Evolutionary conservation across 768 basidiomycete species (phyloP).

Genomic region (Russula ochroleuca): DNA sequence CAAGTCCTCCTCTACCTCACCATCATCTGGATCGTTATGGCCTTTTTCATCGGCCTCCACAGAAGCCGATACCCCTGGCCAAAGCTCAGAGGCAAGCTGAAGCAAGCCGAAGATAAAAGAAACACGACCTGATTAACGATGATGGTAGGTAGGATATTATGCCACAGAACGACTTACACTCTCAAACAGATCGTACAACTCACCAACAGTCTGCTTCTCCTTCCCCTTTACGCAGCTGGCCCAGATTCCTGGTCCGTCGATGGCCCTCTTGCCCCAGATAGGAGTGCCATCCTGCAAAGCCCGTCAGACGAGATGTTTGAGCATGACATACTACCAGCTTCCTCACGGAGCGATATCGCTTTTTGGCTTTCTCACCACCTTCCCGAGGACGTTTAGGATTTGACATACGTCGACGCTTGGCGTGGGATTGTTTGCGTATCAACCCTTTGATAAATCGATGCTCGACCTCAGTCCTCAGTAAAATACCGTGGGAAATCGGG

Average conservation of each 20-base stretch:
- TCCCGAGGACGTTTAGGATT: constrained; percentile 7
- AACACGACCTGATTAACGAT: background rate
- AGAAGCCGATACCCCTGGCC: constrained; percentile 44
- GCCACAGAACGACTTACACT: constrained; percentile 44
- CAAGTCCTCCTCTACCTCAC: constrained; percentile 44
- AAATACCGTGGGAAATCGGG: too few relatives aligned
- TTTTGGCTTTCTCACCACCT: constrained; percentile 13
- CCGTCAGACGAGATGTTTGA: background rate
- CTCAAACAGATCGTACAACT: constrained; percentile 76
- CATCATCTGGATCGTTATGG: constrained; percentile 33
- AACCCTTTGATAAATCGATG: too few relatives aligned
- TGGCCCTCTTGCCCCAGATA: constrained; percentile 56
- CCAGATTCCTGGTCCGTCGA: constrained; percentile 85
- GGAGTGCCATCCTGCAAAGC: constrained; percentile 56
- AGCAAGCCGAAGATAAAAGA: background rate
- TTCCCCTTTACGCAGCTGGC: constrained; percentile 81
- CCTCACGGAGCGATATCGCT: constrained; percentile 15
- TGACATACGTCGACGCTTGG: background rate
- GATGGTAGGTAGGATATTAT: background rate
- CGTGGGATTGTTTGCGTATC: too few relatives aligned
- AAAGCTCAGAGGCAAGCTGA: constrained; percentile 67
- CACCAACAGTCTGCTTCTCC: constrained; percentile 71
- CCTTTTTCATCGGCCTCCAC: constrained; percentile 15
- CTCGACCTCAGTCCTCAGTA: too few relatives aligned
- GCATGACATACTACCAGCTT: background rate